Evolutionary conservation across 2,329 filamentous ascomycete genomes (phyloP), one percentile per base, ranked within the genome.

Genomic region (Pseudocercospora macadamiae): DNA sequence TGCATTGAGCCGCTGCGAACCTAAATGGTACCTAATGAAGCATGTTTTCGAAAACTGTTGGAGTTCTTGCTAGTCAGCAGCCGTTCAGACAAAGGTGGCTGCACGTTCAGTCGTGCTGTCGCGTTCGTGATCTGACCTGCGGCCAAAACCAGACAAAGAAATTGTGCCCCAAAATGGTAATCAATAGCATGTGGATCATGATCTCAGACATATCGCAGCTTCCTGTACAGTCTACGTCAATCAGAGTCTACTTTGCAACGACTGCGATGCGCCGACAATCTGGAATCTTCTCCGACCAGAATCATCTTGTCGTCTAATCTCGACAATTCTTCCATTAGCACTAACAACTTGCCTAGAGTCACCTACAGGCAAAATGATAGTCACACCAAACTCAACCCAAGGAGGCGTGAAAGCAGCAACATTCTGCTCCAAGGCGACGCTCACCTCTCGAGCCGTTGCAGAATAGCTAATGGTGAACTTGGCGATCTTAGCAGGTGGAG

Each of bases 341-440:
- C 61, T 59, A 3, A 70, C 64, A 1, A 80, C 72, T n/a, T 69
- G 64, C 36, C 82, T 73, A 39, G 66, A 59, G 68, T 86, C 83
- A 0, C 80, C 81, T 19, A 76, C 67, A 2, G 82, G 83, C 59
- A 86, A 62, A 51, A 85, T 75, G 34, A 85, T 68, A 51, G 76
- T 74, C 12, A 86, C 45, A 1, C 79, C 75, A 18, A 74, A 77
- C 80, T 59, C 49, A 14, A 68, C 12, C 71, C 83, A 86, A 1
- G 75, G 72, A 8, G 82, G 80, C 26, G 73, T 60, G 63, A 82
- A 84, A 0, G 71, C 75, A 28, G 73, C 69, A 6, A 76, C 62
- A 21, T 75, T 71, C n/a, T 73, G 70, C 18, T 66, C 64, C n/a
- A 82, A 77, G 1, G 69, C 67, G 1, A 85, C 76, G 30, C 64